These are phyloP conservation scores for Cordyceps cicadae DNA, from an alignment of 2,329 filamentous ascomycete genomes.

Conservation along the genomic window DNA sequence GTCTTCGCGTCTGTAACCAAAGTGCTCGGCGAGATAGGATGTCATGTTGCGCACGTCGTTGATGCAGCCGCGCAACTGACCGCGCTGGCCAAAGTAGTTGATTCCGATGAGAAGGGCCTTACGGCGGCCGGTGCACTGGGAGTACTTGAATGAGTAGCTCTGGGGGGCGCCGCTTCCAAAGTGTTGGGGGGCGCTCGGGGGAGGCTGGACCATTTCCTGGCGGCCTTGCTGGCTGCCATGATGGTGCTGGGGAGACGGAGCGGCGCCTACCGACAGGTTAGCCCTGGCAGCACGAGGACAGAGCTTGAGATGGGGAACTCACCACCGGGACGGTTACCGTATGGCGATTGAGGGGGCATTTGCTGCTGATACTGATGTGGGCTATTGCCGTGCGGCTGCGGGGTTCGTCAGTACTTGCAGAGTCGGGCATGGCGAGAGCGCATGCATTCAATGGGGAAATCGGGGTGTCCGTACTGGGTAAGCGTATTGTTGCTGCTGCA, in stretches of 20 bases:
- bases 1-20: slow-evolving; percentile 87
- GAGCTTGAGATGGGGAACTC: slow-evolving; percentile 17
- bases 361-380: slow-evolving; percentile 26
- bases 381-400: slow-evolving; percentile 26
- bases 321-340: slow-evolving; percentile 39
- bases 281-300: background rate
- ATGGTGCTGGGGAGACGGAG: background rate
- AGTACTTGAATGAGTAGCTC: slow-evolving; percentile 82
- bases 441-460: background rate
- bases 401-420: background rate
- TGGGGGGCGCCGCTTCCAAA: slow-evolving; percentile 76
- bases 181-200: slow-evolving; percentile 57
- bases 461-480: slow-evolving; percentile 26
- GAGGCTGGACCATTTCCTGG: slow-evolving; percentile 55
- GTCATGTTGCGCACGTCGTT: slow-evolving; percentile 99
- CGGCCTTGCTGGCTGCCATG: slow-evolving; percentile 5
- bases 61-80: slow-evolving; percentile 86
- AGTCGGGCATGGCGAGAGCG: background rate
- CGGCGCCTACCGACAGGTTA: background rate
- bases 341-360: slow-evolving; percentile 24
- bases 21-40: slow-evolving; percentile 76
- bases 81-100: slow-evolving; percentile 91
- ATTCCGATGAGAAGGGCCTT: slow-evolving; percentile 91
- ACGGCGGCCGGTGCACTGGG: slow-evolving; percentile 76
- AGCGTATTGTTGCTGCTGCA: slow-evolving; percentile 40